phyloP scores from a whole-genome alignment of 2,329 filamentous ascomycete genomes.

The Fusarium sororula region DNA sequence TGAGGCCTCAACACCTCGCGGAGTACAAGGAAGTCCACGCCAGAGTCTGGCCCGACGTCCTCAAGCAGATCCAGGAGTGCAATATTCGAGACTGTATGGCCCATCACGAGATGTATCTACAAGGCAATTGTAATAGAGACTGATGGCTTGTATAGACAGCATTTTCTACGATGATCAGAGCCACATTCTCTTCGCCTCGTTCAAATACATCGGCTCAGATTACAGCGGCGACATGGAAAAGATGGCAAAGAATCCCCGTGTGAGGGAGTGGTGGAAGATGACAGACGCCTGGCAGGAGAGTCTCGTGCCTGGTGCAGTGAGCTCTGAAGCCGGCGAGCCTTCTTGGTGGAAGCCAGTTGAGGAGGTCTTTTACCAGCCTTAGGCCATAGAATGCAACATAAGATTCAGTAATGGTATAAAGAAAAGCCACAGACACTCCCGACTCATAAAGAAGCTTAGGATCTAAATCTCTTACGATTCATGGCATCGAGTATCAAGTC shows the following conservation, averaged over 20 bases:
- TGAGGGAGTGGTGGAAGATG: conserved; percentile 83
- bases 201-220: conserved; percentile 81
- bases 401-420: neutral
- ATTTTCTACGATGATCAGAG: conserved; percentile 74
- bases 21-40: conserved; percentile 80
- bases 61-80: conserved; percentile 78
- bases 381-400: neutral
- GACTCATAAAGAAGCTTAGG: neutral
- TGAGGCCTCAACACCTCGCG: conserved; percentile 71
- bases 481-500: conserved; percentile 36
- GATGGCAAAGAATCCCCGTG: conserved; percentile 77
- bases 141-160: conserved; percentile 63
- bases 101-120: neutral
- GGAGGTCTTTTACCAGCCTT: conserved; percentile 73
- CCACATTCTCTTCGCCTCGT: conserved; percentile 75
- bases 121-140: neutral
- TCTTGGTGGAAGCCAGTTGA: conserved; percentile 75
- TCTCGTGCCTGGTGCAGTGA: conserved; percentile 66
- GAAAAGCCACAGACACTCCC: neutral
- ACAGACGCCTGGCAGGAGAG: conserved; percentile 79
- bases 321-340: conserved; percentile 67
- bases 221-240: conserved; percentile 79
- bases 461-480: conserved; percentile 7
- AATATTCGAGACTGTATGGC: conserved; percentile 76
- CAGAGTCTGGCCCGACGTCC: conserved; percentile 79